Evolutionary conservation across 352 stramenopile species (phyloP).

Genomic region (Peronospora belbahrii): DNA sequence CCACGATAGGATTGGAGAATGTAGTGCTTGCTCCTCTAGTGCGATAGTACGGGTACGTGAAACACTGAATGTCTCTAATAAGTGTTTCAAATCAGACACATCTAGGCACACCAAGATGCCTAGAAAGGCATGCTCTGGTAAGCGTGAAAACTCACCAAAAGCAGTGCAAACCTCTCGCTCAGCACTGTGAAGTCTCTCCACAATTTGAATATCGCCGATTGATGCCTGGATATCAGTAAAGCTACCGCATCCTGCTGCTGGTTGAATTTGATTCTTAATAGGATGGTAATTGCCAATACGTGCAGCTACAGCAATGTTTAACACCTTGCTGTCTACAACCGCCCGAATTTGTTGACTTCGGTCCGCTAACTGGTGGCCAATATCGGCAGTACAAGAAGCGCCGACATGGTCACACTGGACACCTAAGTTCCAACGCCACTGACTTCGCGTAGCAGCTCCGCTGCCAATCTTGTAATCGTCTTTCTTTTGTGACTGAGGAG

Average conservation of each 20-base stretch:
- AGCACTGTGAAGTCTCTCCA: conserved; percentile 25
- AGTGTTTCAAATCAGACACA: conserved; percentile 25
- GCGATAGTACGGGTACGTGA: neutral
- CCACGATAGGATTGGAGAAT: conserved; percentile 43
- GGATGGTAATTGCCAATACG: conserved; percentile 39
- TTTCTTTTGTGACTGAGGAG: neutral
- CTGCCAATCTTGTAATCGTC: neutral
- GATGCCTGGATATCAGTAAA: conserved; percentile 41
- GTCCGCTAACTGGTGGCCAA: conserved; percentile 11
- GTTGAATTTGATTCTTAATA: conserved; percentile 8
- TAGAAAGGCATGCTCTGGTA: conserved; percentile 37
- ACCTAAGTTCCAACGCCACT: conserved; percentile 26
- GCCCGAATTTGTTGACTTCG: conserved; percentile 3
- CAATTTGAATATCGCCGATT: conserved; percentile 25
- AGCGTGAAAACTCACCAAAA: conserved; percentile 34
- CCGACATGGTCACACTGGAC: conserved; percentile 22
- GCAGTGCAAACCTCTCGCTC: conserved; percentile 1
- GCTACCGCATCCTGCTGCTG: neutral
- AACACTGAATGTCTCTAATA: conserved; percentile 20
- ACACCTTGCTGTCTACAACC: conserved; percentile 7
- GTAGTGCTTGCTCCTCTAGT: conserved; percentile 6
- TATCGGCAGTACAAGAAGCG: conserved; percentile 15
- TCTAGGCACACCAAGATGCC: conserved; percentile 46
- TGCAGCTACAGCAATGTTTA: conserved; percentile 24
- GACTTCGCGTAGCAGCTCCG: neutral